These are phyloP conservation scores for Quercus robur DNA, from an alignment of 306 rosid species.

Conservation along the genomic window DNA sequence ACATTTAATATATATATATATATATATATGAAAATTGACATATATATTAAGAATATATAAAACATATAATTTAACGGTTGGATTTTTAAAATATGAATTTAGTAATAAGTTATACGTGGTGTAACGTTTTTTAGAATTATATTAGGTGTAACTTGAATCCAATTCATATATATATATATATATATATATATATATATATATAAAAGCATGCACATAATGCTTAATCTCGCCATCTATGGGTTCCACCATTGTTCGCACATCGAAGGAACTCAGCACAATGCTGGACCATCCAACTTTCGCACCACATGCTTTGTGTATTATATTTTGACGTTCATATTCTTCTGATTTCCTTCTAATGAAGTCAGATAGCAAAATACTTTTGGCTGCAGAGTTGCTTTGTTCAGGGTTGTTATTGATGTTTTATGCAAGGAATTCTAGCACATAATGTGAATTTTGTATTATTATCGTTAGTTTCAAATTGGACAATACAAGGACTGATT, in stretches of 20 bases:
- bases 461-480: neutral
- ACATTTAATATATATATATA: too few species aligned
- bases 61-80: too few species aligned
- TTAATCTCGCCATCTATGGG: too few species aligned
- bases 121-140: accelerated
- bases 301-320: neutral
- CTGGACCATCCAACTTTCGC: neutral
- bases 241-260: too few species aligned
- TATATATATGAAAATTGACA: too few species aligned
- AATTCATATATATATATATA: too few species aligned
- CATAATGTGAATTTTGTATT: neutral
- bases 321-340: neutral
- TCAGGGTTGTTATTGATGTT: neutral
- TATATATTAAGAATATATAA: too few species aligned
- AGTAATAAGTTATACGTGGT: too few species aligned
- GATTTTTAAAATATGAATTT: too few species aligned
- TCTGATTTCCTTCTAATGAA: neutral
- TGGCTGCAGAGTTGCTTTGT: neutral
- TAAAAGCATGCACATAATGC: too few species aligned
- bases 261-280: neutral
- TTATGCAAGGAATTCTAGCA: neutral
- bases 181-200: too few species aligned
- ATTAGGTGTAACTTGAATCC: too few species aligned
- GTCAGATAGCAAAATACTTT: neutral
- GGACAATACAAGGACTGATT: neutral